Conservation (phyloP, 2,329 filamentous ascomycete genomes). For the Epicoccum sorghinum region DNA sequence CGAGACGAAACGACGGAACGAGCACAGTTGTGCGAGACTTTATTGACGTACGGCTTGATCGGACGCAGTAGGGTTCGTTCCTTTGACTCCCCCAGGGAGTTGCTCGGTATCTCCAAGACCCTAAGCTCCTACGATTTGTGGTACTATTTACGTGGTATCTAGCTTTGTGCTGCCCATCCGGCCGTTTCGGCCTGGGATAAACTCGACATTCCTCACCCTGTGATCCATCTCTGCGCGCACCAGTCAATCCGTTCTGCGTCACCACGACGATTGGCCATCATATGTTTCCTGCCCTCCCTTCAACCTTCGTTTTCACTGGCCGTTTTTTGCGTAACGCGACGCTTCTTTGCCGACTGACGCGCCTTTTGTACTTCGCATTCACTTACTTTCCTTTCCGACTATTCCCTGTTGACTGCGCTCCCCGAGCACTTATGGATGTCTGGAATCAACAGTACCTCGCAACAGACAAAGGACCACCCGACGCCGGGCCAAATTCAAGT, state of each 20-base stretch:
- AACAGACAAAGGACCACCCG: not conserved
- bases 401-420: not conserved
- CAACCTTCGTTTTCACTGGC: not conserved
- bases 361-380: conserved; percentile 6
- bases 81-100: conserved; percentile 24
- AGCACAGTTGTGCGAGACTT: conserved; percentile 26
- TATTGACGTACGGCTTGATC: conserved; percentile 22
- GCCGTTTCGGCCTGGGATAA: not conserved
- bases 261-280: not conserved
- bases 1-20: conserved; percentile 28
- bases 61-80: conserved; percentile 29
- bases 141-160: conserved; percentile 35
- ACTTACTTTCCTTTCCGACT: not conserved
- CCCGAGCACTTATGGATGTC: not conserved
- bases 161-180: conserved; percentile 15
- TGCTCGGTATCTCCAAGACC: conserved; percentile 34
- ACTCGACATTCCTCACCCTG: not conserved
- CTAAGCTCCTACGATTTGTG: conserved; percentile 26
- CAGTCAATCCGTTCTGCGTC: not conserved
- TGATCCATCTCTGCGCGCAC: not conserved
- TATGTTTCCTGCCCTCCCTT: not conserved
- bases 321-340: conserved; percentile 16
- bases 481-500: not conserved
- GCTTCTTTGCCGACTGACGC: conserved; percentile 18
- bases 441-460: not conserved